Percentiles rank a stretch among this genome's conserved stretches.
Conservation (phyloP, 805 yeast genomes). For the Pichia cephalocereana region DNA sequence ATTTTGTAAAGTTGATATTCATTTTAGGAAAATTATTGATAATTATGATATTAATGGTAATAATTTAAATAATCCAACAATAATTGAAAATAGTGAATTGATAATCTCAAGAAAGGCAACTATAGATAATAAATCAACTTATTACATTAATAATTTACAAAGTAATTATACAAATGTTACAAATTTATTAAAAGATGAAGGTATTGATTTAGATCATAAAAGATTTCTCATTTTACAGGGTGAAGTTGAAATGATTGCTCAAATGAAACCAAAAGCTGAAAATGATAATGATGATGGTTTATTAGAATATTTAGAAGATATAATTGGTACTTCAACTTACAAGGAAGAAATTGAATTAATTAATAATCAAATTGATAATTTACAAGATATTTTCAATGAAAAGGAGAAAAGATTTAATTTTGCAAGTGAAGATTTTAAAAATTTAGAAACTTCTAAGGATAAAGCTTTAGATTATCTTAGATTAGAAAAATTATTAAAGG, state of each 20-base stretch:
- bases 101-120: slow-evolving; percentile 76
- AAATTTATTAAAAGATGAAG: slow-evolving; percentile 59
- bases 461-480: slow-evolving; percentile 59
- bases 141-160: slow-evolving; percentile 59
- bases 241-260: slow-evolving; percentile 96
- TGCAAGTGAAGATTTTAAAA: slow-evolving; percentile 66
- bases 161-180: slow-evolving; percentile 79
- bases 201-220: slow-evolving; percentile 91
- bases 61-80: slow-evolving; percentile 27
- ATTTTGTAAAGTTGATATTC: slow-evolving; percentile 85
- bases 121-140: slow-evolving; percentile 67
- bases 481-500: slow-evolving; percentile 51
- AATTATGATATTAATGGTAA: slow-evolving; percentile 12
- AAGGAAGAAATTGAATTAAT: slow-evolving; percentile 66
- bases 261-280: slow-evolving; percentile 97
- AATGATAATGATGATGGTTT: slow-evolving; percentile 87
- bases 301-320: slow-evolving; percentile 89
- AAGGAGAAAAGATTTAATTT: slow-evolving; percentile 72
- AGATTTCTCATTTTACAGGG: slow-evolving; percentile 93
- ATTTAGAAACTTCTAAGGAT: slow-evolving; percentile 50
- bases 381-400: slow-evolving; percentile 73
- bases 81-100: slow-evolving; percentile 48
- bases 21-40: slow-evolving; percentile 72
- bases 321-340: slow-evolving; percentile 87
- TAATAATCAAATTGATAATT: slow-evolving; percentile 50